These are phyloP conservation scores for Tuber indicum DNA, from an alignment of 495 filamentous ascomycete species.

Conservation along the genomic window DNA sequence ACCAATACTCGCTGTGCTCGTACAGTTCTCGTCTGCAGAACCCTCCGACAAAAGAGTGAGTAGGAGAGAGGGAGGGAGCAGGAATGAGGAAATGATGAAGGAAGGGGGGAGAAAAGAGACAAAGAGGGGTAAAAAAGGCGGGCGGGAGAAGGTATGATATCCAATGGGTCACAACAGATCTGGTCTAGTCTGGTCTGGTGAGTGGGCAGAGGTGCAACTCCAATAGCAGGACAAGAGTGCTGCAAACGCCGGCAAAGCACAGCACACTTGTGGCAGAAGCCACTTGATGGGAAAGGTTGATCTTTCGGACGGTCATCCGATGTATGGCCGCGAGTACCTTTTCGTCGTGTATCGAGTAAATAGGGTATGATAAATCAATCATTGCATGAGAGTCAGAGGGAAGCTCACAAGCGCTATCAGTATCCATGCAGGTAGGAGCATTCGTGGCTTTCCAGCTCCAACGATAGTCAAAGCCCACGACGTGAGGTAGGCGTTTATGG, in stretches of 20 bases:
- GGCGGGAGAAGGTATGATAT: too few species aligned
- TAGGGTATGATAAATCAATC: conserved; percentile 16
- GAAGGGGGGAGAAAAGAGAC: neutral
- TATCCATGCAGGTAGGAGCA: conserved; percentile 80
- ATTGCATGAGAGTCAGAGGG: conserved; percentile 5
- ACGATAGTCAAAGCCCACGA: conserved; percentile 72
- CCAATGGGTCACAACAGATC: too few species aligned
- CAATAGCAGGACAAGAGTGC: conserved; percentile 34
- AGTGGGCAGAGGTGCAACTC: conserved; percentile 36
- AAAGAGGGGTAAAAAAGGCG: neutral
- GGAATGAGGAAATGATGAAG: neutral
- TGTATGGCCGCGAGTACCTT: conserved; percentile 72
- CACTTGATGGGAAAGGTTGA: conserved; percentile 46
- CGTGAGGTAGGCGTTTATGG: conserved; percentile 72
- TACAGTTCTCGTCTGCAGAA: neutral
- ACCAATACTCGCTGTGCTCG: too few species aligned
- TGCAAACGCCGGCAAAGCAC: conserved; percentile 37
- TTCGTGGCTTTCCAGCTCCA: conserved; percentile 65
- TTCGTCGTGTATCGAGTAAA: conserved; percentile 25
- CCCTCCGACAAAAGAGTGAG: neutral
- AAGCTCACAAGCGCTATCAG: conserved; percentile 65
- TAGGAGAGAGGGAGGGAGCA: neutral
- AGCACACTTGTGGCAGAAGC: conserved; percentile 32
- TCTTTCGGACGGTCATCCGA: conserved; percentile 72
- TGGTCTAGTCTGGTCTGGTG: neutral